phyloP scores from a whole-genome alignment of 1,139 yeast genomes.

The Yamadazyma dushanensis region DNA sequence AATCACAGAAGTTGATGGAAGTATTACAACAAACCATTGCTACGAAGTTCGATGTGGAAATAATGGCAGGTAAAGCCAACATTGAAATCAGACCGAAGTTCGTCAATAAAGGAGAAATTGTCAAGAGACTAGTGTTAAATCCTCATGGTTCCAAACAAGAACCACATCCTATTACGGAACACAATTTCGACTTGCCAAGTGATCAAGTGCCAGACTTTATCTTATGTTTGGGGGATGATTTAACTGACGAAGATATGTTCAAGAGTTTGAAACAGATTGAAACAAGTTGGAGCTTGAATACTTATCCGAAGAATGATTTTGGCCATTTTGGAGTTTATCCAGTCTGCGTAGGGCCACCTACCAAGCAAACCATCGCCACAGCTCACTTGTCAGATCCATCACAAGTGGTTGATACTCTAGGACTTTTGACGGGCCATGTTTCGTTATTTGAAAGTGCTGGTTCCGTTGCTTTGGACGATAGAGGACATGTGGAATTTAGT shows the following conservation, averaged over 20 bases:
- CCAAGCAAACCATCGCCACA: conserved; percentile 83
- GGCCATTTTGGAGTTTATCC: conserved; percentile 74
- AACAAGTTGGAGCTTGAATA: conserved; percentile 39
- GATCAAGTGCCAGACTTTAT: conserved; percentile 75
- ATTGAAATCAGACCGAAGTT: conserved; percentile 93
- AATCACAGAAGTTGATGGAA: conserved; percentile 71
- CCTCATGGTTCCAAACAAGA: conserved; percentile 54
- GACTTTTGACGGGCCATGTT: conserved; percentile 73
- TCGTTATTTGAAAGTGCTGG: conserved; percentile 77
- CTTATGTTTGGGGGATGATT: conserved; percentile 90
- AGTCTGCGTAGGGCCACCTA: conserved; percentile 93
- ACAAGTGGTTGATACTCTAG: conserved; percentile 83
- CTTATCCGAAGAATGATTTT: conserved; percentile 42
- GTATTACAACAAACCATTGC: conserved; percentile 64
- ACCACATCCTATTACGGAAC: conserved; percentile 27
- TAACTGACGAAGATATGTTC: conserved; percentile 98
- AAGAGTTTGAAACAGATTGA: conserved; percentile 66
- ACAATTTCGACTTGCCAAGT: conserved; percentile 31
- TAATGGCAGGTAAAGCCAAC: conserved; percentile 93
- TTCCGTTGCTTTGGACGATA: conserved; percentile 67
- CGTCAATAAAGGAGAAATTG: conserved; percentile 96
- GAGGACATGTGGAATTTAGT: conserved; percentile 62
- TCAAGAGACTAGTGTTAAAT: conserved; percentile 67
- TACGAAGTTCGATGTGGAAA: conserved; percentile 78
- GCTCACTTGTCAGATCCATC: conserved; percentile 85